phyloP scores from a whole-genome alignment of 2,329 filamentous ascomycete species.

The Fusarium circinatum region DNA sequence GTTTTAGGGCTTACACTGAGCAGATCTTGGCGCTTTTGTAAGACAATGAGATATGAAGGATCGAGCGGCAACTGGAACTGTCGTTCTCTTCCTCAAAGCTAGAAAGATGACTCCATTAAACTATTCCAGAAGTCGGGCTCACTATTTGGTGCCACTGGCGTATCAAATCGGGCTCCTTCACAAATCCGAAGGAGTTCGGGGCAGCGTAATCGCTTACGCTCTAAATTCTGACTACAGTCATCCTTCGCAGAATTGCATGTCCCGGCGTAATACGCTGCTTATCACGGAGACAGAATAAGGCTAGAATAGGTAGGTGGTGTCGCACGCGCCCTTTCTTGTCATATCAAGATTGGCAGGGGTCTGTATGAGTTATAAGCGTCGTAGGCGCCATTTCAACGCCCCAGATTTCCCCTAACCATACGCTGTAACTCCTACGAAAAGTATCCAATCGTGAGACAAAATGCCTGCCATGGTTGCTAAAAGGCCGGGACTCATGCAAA shows the following conservation, averaged over 20 bases:
- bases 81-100: neutral
- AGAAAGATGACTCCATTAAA: no score
- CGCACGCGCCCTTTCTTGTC: neutral
- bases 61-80: neutral
- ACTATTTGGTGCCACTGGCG: no score
- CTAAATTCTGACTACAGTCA: conserved; percentile 4
- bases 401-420: accelerated
- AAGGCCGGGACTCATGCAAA: conserved; percentile 14
- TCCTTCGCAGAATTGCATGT: neutral
- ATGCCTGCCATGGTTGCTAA: conserved; percentile 17
- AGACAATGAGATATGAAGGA: neutral
- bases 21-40: neutral
- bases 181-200: neutral
- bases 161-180: neutral
- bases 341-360: neutral
- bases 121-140: neutral
- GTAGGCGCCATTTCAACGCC: no score
- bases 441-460: accelerated
- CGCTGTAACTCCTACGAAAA: accelerated
- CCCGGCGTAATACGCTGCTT: neutral
- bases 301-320: neutral
- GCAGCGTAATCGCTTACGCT: neutral
- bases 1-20: neutral
- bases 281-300: neutral
- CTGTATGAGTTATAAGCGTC: neutral